A percentile compares a stretch with the other conserved stretches of the same genome.
These are phyloP conservation scores for Biscogniauxia sp. DNA, from an alignment of 2,329 filamentous ascomycete species.

Conservation along the genomic window DNA sequence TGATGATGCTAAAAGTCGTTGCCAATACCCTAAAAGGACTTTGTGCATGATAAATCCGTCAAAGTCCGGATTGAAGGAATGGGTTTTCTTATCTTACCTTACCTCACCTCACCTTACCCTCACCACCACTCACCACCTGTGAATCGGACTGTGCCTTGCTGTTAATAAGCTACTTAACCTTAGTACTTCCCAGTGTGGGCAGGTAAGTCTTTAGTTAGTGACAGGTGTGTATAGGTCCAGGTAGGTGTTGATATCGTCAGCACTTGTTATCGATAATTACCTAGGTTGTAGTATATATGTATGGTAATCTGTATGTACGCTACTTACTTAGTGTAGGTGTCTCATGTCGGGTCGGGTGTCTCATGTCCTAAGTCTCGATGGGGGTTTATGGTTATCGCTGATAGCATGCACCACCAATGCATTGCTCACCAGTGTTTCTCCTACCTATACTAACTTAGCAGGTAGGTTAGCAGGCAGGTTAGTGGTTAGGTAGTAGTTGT, in stretches of 20 bases:
- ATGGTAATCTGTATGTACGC: neutral
- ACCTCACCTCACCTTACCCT: too few relatives aligned
- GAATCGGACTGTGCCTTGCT: neutral
- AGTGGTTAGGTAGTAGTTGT: neutral
- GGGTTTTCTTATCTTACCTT: neutral
- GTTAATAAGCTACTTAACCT: neutral
- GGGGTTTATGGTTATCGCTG: slow-evolving; percentile 7
- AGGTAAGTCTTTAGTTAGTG: too few relatives aligned
- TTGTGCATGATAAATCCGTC: slow-evolving; percentile 14
- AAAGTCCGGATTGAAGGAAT: slow-evolving; percentile 15
- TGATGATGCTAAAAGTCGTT: too few relatives aligned
- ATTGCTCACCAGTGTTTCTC: too few relatives aligned
- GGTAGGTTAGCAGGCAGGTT: too few relatives aligned
- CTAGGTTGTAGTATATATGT: too few relatives aligned
- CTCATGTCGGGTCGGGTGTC: neutral
- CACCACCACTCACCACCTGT: slow-evolving; percentile 6
- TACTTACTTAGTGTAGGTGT: neutral
- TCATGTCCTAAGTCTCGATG: too few relatives aligned
- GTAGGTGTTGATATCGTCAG: neutral
- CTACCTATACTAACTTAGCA: too few relatives aligned
- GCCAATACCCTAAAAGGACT: neutral
- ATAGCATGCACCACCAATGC: neutral
- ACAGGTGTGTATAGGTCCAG: too few relatives aligned
- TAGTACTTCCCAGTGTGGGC: neutral
- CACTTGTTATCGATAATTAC: slow-evolving; percentile 1